Evolutionary conservation across 2,329 filamentous ascomycete genomes (phyloP), one percentile per base, ranked within the genome.

Genomic region (Metarhizium robertsii): DNA sequence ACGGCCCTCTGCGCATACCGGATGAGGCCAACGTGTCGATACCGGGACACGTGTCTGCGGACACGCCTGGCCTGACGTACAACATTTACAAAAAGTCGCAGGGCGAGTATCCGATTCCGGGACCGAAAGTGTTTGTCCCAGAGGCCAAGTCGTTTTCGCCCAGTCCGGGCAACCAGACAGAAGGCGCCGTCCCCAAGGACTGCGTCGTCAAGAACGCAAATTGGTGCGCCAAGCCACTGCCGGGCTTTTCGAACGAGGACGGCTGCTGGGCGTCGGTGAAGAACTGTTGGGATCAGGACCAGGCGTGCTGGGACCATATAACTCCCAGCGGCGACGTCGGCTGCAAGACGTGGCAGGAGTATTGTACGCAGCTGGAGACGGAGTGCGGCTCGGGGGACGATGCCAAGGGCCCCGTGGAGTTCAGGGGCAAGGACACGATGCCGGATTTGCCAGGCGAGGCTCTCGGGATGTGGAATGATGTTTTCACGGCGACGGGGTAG

Each of bases 161-260:
- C 56, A 60, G 18, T 55, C 56, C 8, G 55, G 61, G 18, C 40
- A 60, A 61, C 52, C 56, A 65, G 49, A 55, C 64, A 47, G 72
- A 77, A 45, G 84, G 83, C 13, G 67, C 76, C 13, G 72, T 82
- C 53, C 85, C 85, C 0, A 54, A 64, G 1, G 71, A 75, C 61
- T 87, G 82, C 64, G 72, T 88, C 42, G 64, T 85, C 57, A 81
- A 83, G 64, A 88, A 88, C 65, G 86, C 74, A 57, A 89, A 90
- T 72, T 90, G 86, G 86, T 88, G 84, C 69, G 85, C 78, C 53
- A 73, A 77, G 57, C 79, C 87, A 64, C 75, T 89, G 1, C 67
- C 78, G 0, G 62, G 69, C 8, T 89, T 86, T 71, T 72, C 70
- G 4, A 72, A 73, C 48, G 75, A 83, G 64, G 65, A 65, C 1